A percentile compares a stretch with the other conserved stretches of the same genome.
phyloP scores from a whole-genome alignment of 2,329 filamentous ascomycete species.

The Penicillium sp. region DNA sequence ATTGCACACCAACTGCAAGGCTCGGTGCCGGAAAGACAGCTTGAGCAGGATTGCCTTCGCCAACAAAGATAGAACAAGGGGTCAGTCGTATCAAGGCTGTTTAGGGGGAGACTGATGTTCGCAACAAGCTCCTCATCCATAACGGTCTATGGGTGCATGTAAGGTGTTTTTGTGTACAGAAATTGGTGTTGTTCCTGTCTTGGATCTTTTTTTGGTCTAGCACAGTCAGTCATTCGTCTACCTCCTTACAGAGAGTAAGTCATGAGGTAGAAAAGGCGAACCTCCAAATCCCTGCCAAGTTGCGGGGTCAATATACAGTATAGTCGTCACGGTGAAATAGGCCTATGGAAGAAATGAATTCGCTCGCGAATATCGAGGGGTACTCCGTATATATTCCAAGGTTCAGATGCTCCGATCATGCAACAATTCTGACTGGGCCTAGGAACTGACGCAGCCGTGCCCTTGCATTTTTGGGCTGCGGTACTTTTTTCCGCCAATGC shows the following conservation, averaged over 20 bases:
- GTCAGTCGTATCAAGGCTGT: conserved; percentile 17
- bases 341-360: background rate
- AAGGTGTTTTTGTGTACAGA: conserved; percentile 1
- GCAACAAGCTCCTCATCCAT: background rate
- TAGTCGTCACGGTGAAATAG: background rate
- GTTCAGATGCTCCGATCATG: background rate
- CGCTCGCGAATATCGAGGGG: background rate
- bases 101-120: conserved; percentile 6
- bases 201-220: background rate
- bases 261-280: background rate
- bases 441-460: background rate
- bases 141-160: conserved; percentile 3
- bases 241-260: conserved; percentile 1
- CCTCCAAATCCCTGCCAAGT: background rate
- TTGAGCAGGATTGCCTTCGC: conserved; percentile 37
- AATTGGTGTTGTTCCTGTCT: background rate
- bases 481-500: conserved; percentile 1
- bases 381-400: background rate
- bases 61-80: conserved; percentile 37
- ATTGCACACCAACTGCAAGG: conserved; percentile 43
- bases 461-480: background rate
- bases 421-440: background rate
- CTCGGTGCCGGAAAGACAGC: conserved; percentile 34
- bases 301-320: conserved; percentile 4
- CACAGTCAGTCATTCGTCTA: background rate